A percentile compares a stretch with the other conserved stretches of the same genome.
These are phyloP conservation scores for Verruconis gallopava DNA, from an alignment of 2,329 filamentous ascomycete genomes.

Conservation along the genomic window DNA sequence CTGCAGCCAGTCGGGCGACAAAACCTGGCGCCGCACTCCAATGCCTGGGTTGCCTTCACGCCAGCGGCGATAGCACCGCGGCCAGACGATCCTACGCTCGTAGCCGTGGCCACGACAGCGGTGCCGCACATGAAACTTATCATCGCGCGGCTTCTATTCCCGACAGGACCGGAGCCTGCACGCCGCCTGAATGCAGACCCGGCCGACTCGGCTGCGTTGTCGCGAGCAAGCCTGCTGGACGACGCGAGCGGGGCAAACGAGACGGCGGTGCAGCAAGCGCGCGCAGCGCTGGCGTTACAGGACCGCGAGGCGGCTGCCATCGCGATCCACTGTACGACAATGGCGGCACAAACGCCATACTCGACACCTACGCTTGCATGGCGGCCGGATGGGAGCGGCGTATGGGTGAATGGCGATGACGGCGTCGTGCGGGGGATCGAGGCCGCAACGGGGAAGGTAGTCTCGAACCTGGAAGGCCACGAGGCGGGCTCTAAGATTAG, in stretches of 20 bases:
- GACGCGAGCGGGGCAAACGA: constrained; percentile 10
- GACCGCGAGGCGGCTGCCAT: constrained; percentile 48
- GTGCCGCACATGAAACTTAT: constrained; percentile 51
- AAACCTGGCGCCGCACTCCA: constrained; percentile 49
- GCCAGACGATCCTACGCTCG: constrained; percentile 39
- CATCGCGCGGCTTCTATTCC: constrained; percentile 44
- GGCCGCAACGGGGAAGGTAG: constrained; percentile 43
- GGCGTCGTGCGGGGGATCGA: constrained; percentile 49
- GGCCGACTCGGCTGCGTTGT: background rate
- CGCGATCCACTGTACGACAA: constrained; percentile 43
- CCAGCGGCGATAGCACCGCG: constrained; percentile 43
- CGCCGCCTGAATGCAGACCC: constrained; percentile 9
- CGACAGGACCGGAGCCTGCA: constrained; percentile 16
- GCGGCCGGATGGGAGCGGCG: constrained; percentile 46
- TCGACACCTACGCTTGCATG: constrained; percentile 49
- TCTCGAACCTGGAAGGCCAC: constrained; percentile 36
- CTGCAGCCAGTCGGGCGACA: constrained; percentile 38
- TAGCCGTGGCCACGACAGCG: constrained; percentile 48
- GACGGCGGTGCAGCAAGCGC: constrained; percentile 38
- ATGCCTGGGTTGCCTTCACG: constrained; percentile 51
- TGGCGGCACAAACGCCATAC: constrained; percentile 51
- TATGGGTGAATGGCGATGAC: constrained; percentile 55
- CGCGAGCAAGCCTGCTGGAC: background rate
- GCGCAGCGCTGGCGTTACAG: constrained; percentile 37
- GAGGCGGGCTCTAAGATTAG: constrained; percentile 45